Percentiles rank a stretch among this genome's conserved stretches.
These are phyloP conservation scores for Thielaviopsis euricoi DNA, from an alignment of 2,329 filamentous ascomycete species.

Conservation along the genomic window DNA sequence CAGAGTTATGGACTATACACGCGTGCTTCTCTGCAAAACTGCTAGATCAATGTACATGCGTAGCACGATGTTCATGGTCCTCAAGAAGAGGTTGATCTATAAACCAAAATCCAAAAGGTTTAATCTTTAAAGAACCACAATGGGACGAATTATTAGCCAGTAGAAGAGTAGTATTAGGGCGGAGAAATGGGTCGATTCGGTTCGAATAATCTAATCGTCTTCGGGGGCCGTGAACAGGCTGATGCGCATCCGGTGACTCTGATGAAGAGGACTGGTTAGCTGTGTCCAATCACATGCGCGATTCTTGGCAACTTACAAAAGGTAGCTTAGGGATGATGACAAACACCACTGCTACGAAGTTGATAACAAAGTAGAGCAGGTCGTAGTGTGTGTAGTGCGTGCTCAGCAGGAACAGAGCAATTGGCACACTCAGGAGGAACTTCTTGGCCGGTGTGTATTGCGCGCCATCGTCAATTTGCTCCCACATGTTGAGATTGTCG, in stretches of 20 bases:
- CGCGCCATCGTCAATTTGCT: conserved; percentile 97
- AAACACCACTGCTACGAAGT: conserved; percentile 78
- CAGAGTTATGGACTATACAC: no score
- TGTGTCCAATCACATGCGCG: background rate
- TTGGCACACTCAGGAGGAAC: conserved; percentile 86
- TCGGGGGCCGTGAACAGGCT: conserved; percentile 55
- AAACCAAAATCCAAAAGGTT: no score
- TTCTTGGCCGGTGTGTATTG: conserved; percentile 99
- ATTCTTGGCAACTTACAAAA: conserved; percentile 47
- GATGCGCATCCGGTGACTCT: conserved; percentile 67
- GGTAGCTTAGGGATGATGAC: conserved; percentile 95
- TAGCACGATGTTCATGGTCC: no score
- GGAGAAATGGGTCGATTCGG: no score
- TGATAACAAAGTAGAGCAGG: conserved; percentile 90
- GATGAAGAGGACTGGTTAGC: conserved; percentile 16
- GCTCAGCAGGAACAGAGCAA: conserved; percentile 85
- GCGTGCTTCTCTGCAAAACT: no score
- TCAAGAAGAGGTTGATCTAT: no score
- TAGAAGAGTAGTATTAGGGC: no score
- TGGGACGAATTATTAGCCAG: no score
- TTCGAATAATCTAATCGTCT: conserved; percentile 17
- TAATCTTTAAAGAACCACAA: no score
- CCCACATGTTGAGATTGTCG: conserved; percentile 99
- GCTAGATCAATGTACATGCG: no score
- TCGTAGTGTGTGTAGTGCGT: conserved; percentile 99